These are phyloP conservation scores for Clathrospora elynae DNA, from an alignment of 2,329 filamentous ascomycete genomes.

Conservation along the genomic window DNA sequence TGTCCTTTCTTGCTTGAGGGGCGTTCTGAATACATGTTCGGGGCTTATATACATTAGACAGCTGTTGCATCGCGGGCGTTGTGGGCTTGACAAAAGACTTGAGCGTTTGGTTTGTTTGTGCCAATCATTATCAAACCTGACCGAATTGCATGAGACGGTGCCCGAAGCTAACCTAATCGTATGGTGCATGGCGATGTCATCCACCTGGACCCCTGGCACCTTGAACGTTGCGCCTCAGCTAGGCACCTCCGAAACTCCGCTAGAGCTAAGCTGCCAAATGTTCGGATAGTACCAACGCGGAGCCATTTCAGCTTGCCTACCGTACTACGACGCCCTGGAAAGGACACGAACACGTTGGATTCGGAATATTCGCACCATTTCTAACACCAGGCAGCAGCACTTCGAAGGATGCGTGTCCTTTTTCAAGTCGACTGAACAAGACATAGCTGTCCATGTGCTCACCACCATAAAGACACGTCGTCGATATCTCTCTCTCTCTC, in stretches of 20 bases:
- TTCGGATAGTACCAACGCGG: constrained; percentile 4
- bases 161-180: neutral
- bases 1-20: constrained; percentile 16
- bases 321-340: neutral
- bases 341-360: neutral
- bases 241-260: constrained; percentile 22
- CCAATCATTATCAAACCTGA: constrained; percentile 17
- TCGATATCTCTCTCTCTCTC: constrained; percentile 23
- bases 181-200: constrained; percentile 6
- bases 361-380: neutral
- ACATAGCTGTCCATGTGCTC: constrained; percentile 34
- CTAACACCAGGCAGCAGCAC: constrained; percentile 13
- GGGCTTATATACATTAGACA: constrained; percentile 43
- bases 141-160: constrained; percentile 1
- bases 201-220: constrained; percentile 7
- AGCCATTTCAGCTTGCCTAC: neutral
- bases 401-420: constrained; percentile 35
- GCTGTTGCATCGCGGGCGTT: constrained; percentile 41
- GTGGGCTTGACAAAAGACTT: constrained; percentile 21
- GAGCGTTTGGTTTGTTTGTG: constrained; percentile 20
- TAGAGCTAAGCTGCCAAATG: constrained; percentile 15
- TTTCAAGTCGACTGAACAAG: constrained; percentile 31
- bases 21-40: constrained; percentile 25
- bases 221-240: constrained; percentile 6
- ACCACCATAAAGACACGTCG: constrained; percentile 28